These are phyloP conservation scores for Populus nigra DNA, from an alignment of 345 rosid genomes.

Conservation along the genomic window DNA sequence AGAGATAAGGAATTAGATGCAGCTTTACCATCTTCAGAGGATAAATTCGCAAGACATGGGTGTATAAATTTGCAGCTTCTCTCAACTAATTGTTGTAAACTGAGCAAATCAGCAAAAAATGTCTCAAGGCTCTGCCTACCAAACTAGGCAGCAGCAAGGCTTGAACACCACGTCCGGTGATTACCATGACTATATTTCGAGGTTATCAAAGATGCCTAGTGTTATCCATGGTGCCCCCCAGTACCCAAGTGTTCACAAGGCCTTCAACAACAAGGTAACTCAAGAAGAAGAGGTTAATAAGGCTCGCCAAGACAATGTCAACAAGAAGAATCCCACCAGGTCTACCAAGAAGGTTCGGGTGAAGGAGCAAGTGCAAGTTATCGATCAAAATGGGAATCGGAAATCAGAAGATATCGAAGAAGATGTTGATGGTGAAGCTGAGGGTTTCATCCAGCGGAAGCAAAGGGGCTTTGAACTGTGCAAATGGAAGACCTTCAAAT, in stretches of 20 bases:
- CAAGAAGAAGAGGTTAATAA: slow-evolving; percentile 1
- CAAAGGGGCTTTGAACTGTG: slow-evolving; percentile 34
- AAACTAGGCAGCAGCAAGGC: slow-evolving; percentile 18
- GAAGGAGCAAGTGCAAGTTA: slow-evolving; percentile 21
- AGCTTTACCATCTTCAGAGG: slow-evolving; percentile 17
- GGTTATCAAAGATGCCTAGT: slow-evolving; percentile 29
- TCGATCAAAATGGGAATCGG: neutral
- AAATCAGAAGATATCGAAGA: slow-evolving; percentile 6
- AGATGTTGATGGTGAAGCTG: slow-evolving; percentile 25
- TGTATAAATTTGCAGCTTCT: slow-evolving; percentile 28
- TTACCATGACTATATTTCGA: slow-evolving; percentile 32
- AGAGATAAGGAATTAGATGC: slow-evolving; percentile 36
- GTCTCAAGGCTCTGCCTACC: slow-evolving; percentile 10
- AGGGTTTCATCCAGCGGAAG: slow-evolving; percentile 36
- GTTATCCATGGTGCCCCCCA: slow-evolving; percentile 31
- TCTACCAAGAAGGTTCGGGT: slow-evolving; percentile 41
- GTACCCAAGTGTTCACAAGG: slow-evolving; percentile 42
- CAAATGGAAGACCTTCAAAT: slow-evolving; percentile 48
- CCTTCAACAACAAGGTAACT: slow-evolving; percentile 31
- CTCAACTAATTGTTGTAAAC: neutral
- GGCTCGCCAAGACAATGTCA: slow-evolving; percentile 25
- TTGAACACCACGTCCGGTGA: slow-evolving; percentile 35
- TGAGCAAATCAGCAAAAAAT: neutral
- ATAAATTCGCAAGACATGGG: slow-evolving; percentile 14
- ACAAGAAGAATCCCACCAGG: slow-evolving; percentile 13